Base-by-base conservation (phyloP, 306 rosid genomes). In the Crotalaria pallida region DNA sequence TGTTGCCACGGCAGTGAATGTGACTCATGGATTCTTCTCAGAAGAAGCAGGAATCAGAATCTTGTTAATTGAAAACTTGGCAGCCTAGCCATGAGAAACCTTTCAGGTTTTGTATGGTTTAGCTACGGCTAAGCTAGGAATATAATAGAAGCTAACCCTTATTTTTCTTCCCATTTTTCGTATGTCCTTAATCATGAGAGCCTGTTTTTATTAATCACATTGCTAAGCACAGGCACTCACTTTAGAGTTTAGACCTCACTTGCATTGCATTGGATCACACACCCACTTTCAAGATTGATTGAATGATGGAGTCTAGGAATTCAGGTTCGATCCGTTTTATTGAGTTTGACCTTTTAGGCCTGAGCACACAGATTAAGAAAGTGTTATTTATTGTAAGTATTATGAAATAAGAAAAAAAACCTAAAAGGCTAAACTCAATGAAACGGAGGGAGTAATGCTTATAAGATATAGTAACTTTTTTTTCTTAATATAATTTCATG, bases 11-110 rank as follows among this genome's bases (percentile, higher is more conserved):
- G 50, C 40, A 34, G 47, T 17, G 71, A 74, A 74, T 70, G 71
- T 70, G 71, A 80, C 65, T 21, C 75, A 56, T 75, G 61, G 77
- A 62, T 71, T 71, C 81, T 63, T 65, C 72, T 65, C 70, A 51
- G 69, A 19, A 51, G 69, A 19, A 45, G 71, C 65, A 15, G 58
- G 73, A 75, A 69, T 74, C 77, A 69, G 73, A 74, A 80, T 69
- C 69, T 69, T 26, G 73, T 75, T 64, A 12, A 47, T 15, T 56
- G 74, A 76, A 60, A 47, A 48, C 55, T 69, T 65, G 43, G 38
- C 22, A 41, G 79, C 75, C 71, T 67, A 58, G 58, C 58, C 43
- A 43, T 9, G 64, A 73, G 58, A 51, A 43, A 73, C 51, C 27
- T 61, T 53, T 18, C 68, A 65, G 45, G 23, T 21, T 70, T 58